phyloP scores from a whole-genome alignment of 768 basidiomycete genomes.

The Leucocoprinus sp. region DNA sequence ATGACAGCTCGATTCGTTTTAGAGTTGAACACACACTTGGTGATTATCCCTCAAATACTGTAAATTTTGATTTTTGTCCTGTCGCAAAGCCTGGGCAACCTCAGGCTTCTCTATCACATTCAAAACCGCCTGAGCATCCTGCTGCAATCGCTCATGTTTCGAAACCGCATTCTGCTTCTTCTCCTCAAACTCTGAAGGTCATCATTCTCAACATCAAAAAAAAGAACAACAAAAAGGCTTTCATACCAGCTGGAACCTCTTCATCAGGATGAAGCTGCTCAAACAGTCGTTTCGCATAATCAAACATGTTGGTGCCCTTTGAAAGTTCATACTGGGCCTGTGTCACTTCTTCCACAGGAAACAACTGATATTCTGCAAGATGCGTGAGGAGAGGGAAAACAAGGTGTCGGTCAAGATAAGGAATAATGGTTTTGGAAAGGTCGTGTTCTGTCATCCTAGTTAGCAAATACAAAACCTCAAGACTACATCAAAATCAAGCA shows the following conservation, averaged over 20 bases:
- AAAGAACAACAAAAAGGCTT: background rate
- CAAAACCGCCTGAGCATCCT: slow-evolving; percentile 87
- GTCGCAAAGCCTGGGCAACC: slow-evolving; percentile 86
- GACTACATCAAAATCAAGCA: background rate
- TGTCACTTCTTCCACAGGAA: slow-evolving; percentile 72
- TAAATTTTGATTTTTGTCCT: slow-evolving; percentile 96
- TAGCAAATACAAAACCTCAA: background rate
- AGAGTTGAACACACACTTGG: slow-evolving; percentile 43
- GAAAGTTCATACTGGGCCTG: slow-evolving; percentile 96
- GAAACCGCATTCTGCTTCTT: slow-evolving; percentile 78
- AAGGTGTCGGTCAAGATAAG: slow-evolving; percentile 91
- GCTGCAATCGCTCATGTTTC: slow-evolving; percentile 76
- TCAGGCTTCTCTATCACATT: slow-evolving; percentile 97
- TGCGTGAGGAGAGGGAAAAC: slow-evolving; percentile 89
- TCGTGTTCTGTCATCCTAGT: slow-evolving; percentile 77
- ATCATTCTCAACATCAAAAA: no score
- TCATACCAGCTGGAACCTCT: slow-evolving; percentile 55
- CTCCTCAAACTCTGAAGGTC: slow-evolving; percentile 81
- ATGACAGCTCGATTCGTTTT: background rate
- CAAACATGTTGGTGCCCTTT: slow-evolving; percentile 97
- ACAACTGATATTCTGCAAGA: slow-evolving; percentile 67
- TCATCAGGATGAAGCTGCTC: slow-evolving; percentile 69
- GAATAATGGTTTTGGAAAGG: slow-evolving; percentile 83
- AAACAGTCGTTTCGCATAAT: slow-evolving; percentile 80
- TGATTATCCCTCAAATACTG: slow-evolving; percentile 92